Conservation (phyloP, 2,329 filamentous ascomycete genomes). For the Epichloe hybrida region DNA sequence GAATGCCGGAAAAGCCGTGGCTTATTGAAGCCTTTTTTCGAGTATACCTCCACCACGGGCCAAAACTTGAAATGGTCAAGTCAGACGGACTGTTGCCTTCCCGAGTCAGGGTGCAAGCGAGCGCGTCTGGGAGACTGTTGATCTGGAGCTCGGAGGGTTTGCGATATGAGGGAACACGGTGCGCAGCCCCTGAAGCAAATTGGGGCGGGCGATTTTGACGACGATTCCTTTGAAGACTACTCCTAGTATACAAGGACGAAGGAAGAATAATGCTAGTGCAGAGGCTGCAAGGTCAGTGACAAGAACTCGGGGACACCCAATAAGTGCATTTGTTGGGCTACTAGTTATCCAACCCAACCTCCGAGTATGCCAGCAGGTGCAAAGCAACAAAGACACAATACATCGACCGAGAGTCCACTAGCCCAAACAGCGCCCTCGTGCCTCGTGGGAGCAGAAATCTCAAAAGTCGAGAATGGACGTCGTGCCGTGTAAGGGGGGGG, state of each 20-base stretch:
- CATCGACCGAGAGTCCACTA: not conserved
- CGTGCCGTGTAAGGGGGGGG: not conserved
- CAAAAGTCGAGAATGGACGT: not conserved
- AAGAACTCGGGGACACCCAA: no score
- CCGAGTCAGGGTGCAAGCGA: not conserved
- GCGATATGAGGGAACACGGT: no score
- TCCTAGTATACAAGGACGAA: no score
- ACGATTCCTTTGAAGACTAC: no score
- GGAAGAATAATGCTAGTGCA: no score
- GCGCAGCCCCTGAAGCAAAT: no score
- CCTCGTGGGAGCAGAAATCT: not conserved
- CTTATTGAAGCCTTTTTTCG: not conserved
- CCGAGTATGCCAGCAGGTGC: no score
- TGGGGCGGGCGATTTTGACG: no score
- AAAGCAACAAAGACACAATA: not conserved
- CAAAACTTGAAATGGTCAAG: not conserved
- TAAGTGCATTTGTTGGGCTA: no score
- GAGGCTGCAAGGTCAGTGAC: no score
- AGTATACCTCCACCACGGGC: not conserved
- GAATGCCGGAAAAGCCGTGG: slow-evolving; percentile 16
- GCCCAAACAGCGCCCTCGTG: not conserved
- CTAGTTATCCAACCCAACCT: no score
- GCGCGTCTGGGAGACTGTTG: not conserved
- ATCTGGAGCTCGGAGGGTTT: not conserved
- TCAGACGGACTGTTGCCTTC: not conserved